Evolutionary conservation across 768 basidiomycete species (phyloP).

Genomic region (Thelephora ganbajun): DNA sequence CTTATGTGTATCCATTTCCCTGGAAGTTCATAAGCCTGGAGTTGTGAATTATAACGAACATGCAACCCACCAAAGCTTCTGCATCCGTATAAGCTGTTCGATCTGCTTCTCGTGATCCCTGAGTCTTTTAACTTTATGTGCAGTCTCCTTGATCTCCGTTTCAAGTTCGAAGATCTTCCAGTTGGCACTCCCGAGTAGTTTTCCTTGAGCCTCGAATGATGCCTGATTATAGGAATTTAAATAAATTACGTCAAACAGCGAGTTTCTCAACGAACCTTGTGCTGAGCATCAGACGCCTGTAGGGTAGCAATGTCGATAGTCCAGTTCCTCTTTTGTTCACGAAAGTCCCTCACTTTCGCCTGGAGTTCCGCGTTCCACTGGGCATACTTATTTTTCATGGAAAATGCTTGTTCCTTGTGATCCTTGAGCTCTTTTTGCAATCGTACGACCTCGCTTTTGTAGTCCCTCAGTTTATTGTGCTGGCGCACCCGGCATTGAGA

Average conservation of each 20-base stretch:
- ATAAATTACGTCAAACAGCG: not conserved
- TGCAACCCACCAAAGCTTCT: constrained; percentile 56
- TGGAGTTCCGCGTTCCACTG: constrained; percentile 80
- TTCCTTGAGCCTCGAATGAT: constrained; percentile 53
- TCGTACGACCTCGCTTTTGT: constrained; percentile 49
- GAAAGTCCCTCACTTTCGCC: constrained; percentile 55
- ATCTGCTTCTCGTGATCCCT: constrained; percentile 82
- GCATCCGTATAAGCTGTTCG: constrained; percentile 63
- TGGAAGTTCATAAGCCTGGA: constrained; percentile 14
- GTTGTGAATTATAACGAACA: not conserved
- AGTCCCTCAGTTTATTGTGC: constrained; percentile 76
- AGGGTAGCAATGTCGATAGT: constrained; percentile 52
- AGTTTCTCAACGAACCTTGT: constrained; percentile 29
- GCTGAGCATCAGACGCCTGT: constrained; percentile 58
- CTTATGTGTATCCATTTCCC: constrained; percentile 63
- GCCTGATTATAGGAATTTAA: constrained; percentile 26
- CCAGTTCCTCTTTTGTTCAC: constrained; percentile 75
- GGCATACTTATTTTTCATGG: constrained; percentile 62
- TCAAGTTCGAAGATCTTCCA: constrained; percentile 56
- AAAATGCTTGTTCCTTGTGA: constrained; percentile 58
- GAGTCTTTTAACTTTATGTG: constrained; percentile 70
- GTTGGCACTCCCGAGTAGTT: constrained; percentile 54
- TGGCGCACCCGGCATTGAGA: constrained; percentile 14
- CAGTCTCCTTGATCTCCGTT: constrained; percentile 63
- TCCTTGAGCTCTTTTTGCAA: constrained; percentile 60